A percentile compares a stretch with the other conserved stretches of the same genome.
phyloP scores from a whole-genome alignment of 345 rosid species.

The Eucalyptus paniculata region DNA sequence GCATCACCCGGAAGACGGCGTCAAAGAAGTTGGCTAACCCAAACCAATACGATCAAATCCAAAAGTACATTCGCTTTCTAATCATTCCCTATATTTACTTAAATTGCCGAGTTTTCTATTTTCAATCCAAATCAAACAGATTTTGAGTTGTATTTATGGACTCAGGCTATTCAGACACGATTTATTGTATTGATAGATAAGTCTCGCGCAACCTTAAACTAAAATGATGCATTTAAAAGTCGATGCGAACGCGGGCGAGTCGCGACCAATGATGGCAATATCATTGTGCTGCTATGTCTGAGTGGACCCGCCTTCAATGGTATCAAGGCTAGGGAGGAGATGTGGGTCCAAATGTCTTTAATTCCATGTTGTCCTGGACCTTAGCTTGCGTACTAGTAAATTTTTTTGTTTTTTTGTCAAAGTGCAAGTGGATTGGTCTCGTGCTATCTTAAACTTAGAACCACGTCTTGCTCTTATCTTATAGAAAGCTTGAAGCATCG shows the following conservation, averaged over 20 bases:
- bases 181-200: not conserved
- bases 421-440: rapidly evolving
- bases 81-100: not conserved
- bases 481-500: not conserved
- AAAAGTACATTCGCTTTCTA: not conserved
- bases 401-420: no score
- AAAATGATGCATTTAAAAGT: rapidly evolving
- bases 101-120: rapidly evolving
- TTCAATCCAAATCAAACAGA: not conserved
- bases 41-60: not conserved
- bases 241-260: rapidly evolving
- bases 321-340: not conserved
- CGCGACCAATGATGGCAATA: rapidly evolving
- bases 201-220: not conserved
- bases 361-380: not conserved
- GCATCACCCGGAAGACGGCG: not conserved
- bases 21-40: not conserved
- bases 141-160: not conserved
- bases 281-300: rapidly evolving
- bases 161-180: rapidly evolving
- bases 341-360: not conserved
- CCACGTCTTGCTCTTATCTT: not conserved
- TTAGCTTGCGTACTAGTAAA: not conserved
- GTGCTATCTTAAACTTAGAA: not conserved
- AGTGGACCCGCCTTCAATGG: not conserved